phyloP scores from a whole-genome alignment of 495 filamentous ascomycete species.

The Penicillium turbatum region DNA sequence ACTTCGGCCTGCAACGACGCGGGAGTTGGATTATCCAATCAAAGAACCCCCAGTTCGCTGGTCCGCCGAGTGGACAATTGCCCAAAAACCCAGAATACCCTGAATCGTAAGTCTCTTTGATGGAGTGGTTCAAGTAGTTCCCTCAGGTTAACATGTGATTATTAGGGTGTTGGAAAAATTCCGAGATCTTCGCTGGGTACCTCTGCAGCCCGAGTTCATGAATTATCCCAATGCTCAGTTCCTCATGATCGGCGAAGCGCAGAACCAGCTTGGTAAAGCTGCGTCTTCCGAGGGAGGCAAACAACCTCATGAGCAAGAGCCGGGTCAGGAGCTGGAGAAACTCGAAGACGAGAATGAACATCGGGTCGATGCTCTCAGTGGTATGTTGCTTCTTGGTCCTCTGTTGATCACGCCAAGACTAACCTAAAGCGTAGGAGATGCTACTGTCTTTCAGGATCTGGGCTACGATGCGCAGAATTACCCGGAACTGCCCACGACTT shows the following conservation, averaged over 20 bases:
- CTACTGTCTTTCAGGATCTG: slow-evolving; percentile 52
- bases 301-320: slow-evolving; percentile 58
- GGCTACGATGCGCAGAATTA: slow-evolving; percentile 50
- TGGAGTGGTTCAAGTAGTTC: not conserved
- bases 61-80: slow-evolving; percentile 59
- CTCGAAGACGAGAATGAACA: slow-evolving; percentile 60
- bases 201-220: slow-evolving; percentile 69
- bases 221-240: slow-evolving; percentile 78
- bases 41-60: slow-evolving; percentile 71
- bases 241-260: slow-evolving; percentile 72
- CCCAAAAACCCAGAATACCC: slow-evolving; percentile 68
- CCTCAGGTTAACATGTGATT: not conserved
- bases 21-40: slow-evolving; percentile 77
- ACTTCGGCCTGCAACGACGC: slow-evolving; percentile 65
- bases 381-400: slow-evolving; percentile 25
- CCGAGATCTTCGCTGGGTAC: slow-evolving; percentile 65
- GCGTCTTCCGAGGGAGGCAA: slow-evolving; percentile 52
- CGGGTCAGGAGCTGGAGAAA: slow-evolving; percentile 54
- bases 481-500: slow-evolving; percentile 46
- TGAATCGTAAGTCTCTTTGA: slow-evolving; percentile 53
- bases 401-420: not conserved
- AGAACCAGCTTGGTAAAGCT: slow-evolving; percentile 57
- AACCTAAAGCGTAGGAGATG: slow-evolving; percentile 36
- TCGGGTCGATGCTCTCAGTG: slow-evolving; percentile 51
- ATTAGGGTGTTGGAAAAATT: slow-evolving; percentile 68